phyloP scores from a whole-genome alignment of 345 rosid species.

The Populus nigra region DNA sequence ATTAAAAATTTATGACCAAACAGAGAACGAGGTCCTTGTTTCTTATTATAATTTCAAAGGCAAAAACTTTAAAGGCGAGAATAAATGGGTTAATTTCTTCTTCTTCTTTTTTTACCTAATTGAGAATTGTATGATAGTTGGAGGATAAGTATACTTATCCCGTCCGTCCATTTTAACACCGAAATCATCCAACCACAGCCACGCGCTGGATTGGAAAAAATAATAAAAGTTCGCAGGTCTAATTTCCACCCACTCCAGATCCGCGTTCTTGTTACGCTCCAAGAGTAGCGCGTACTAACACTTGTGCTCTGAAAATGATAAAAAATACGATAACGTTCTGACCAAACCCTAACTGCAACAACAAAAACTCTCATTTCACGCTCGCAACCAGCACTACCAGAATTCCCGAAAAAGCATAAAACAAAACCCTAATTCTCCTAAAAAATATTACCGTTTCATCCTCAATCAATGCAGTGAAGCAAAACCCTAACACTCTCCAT shows the following conservation, averaged over 20 bases:
- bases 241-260: background rate
- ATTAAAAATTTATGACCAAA: too few species aligned
- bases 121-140: too few species aligned
- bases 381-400: background rate
- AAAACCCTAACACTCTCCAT: background rate
- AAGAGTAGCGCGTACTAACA: background rate
- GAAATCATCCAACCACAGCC: too few species aligned
- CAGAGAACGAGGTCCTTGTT: too few species aligned
- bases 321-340: background rate
- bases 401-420: background rate
- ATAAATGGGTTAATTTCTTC: too few species aligned
- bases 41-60: too few species aligned
- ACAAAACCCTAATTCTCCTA: background rate
- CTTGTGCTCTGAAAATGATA: background rate
- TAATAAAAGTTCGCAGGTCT: background rate
- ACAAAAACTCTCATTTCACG: background rate
- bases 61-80: too few species aligned
- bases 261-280: background rate
- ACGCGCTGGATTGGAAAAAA: too few species aligned
- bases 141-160: too few species aligned
- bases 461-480: constrained; percentile 8
- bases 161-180: too few species aligned
- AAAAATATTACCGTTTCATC: background rate
- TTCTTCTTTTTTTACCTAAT: too few species aligned
- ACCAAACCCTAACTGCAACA: constrained; percentile 18